phyloP scores from a whole-genome alignment of 2,329 filamentous ascomycete species.

The Elsinoe necatrix region DNA sequence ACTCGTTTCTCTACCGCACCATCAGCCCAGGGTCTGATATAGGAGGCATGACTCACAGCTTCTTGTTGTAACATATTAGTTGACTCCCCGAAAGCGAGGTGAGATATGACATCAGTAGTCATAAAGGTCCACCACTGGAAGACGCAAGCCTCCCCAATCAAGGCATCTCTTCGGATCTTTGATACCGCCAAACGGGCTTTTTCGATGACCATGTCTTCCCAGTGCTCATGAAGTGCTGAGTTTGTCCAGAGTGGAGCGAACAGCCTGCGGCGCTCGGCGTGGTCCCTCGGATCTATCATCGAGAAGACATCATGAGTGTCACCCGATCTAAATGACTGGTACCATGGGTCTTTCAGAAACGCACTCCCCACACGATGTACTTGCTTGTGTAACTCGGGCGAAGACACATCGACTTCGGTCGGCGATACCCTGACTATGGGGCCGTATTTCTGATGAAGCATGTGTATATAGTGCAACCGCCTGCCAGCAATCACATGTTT shows the following conservation, averaged over 20 bases:
- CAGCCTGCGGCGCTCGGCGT: constrained; percentile 27
- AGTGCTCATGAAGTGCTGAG: constrained; percentile 25
- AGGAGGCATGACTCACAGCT: constrained; percentile 21
- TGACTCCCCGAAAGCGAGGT: constrained; percentile 30
- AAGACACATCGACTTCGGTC: constrained; percentile 26
- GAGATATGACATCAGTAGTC: constrained; percentile 29
- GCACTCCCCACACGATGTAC: constrained; percentile 25
- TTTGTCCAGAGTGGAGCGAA: constrained; percentile 29
- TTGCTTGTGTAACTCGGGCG: constrained; percentile 23
- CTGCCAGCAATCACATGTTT: constrained; percentile 31
- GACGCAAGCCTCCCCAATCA: constrained; percentile 27
- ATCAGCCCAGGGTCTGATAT: background rate
- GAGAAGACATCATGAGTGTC: constrained; percentile 27
- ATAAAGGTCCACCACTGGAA: constrained; percentile 32
- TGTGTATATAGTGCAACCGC: constrained; percentile 32
- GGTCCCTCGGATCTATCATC: constrained; percentile 28
- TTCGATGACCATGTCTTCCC: constrained; percentile 27
- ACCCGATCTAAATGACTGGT: constrained; percentile 20
- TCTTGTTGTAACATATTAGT: constrained; percentile 31
- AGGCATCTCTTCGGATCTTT: constrained; percentile 24
- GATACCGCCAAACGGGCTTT: constrained; percentile 26
- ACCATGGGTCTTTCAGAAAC: constrained; percentile 27
- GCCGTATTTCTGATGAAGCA: constrained; percentile 33
- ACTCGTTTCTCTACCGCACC: constrained; percentile 17
- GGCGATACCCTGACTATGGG: constrained; percentile 34